Evolutionary conservation across 1,284 basidiomycete species (phyloP), one percentile per base, ranked within the genome.

Genomic region (Ceratobasidium sp.): DNA sequence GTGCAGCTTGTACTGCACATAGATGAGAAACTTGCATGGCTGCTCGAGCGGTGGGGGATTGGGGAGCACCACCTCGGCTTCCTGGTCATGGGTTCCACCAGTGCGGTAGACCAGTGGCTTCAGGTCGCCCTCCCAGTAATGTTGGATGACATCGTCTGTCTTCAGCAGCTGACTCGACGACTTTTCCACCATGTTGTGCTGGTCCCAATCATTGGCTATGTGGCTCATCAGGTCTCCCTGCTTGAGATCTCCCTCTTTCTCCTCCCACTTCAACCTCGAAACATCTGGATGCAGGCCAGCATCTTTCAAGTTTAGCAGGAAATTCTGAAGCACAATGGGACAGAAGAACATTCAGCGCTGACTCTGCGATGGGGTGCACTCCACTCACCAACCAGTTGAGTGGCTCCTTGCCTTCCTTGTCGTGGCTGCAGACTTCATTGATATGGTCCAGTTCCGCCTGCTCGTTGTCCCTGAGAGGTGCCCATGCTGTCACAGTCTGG

Each of bases 1-100:
- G 27, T 69, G 65, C 4, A 14, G 3, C 19, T 24, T 24, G 39
- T 27, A 69, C 37, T 37, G 51, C 4, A 69, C 39, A 24, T 43
- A 69, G n/a, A 69, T 43, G 31, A 69, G 16, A n/a, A 69, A 69
- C 65, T 69, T 69, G 2, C 53, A 39, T 14, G 51, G 65, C 5
- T 8, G n/a, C 1, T 39, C n/a, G 6, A 37, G 24, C 22, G 65
- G 65, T 4, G 34, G 51, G 8, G 51, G 51, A 22, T 41, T 41
- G 51, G 14, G 16, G 51, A n/a, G n/a, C n/a, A n/a, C n/a, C n/a
- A 11, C 58, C 37, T 61, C 58, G 3, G 37, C 51, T 27, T 49
- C 22, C 22, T 29, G 14, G 22, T 56, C 39, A 6, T 6, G 34
- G 1, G 48, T 43, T 1, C 65, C 65, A 29, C 58, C 65, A 22